Percentiles rank a stretch among this genome's conserved stretches.
Conservation (phyloP, 257 asterid species). For the Rehmannia glutinosa region DNA sequence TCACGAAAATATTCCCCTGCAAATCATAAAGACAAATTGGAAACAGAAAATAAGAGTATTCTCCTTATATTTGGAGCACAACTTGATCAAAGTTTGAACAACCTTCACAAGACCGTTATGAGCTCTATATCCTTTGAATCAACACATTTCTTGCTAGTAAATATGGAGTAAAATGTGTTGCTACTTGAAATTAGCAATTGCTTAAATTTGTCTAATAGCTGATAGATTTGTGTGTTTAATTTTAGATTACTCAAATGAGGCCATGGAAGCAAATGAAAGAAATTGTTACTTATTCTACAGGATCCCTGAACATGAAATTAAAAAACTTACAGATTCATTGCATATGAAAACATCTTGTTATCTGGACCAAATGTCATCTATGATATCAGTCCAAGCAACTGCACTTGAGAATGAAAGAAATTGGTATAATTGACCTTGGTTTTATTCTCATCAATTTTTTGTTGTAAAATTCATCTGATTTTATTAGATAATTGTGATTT, state of each 20-base stretch:
- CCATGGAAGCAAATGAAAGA: slow-evolving; percentile 56
- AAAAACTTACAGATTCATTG: slow-evolving; percentile 39
- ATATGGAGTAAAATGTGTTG: slow-evolving; percentile 42
- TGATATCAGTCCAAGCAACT: slow-evolving; percentile 42
- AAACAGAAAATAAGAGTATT: slow-evolving; percentile 50
- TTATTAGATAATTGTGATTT: neutral
- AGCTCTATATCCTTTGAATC: slow-evolving; percentile 45
- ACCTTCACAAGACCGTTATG: slow-evolving; percentile 49
- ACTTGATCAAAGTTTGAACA: slow-evolving; percentile 54
- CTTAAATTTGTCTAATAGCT: slow-evolving; percentile 17
- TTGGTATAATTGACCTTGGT: neutral
- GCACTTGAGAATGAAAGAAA: slow-evolving; percentile 54
- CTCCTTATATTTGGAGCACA: slow-evolving; percentile 53
- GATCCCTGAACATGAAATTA: slow-evolving; percentile 38
- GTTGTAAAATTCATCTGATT: too few species aligned
- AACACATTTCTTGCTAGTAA: slow-evolving; percentile 55
- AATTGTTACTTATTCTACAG: slow-evolving; percentile 50
- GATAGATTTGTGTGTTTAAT: slow-evolving; percentile 10
- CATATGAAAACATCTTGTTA: slow-evolving; percentile 54
- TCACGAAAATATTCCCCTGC: slow-evolving; percentile 31
- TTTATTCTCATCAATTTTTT: neutral
- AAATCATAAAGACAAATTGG: slow-evolving; percentile 68
- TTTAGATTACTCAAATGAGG: slow-evolving; percentile 45
- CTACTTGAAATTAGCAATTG: neutral
- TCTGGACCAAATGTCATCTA: slow-evolving; percentile 49